These are phyloP conservation scores for Flaveria sonorensis DNA, from an alignment of 129 eudicot species.

Conservation along the genomic window DNA sequence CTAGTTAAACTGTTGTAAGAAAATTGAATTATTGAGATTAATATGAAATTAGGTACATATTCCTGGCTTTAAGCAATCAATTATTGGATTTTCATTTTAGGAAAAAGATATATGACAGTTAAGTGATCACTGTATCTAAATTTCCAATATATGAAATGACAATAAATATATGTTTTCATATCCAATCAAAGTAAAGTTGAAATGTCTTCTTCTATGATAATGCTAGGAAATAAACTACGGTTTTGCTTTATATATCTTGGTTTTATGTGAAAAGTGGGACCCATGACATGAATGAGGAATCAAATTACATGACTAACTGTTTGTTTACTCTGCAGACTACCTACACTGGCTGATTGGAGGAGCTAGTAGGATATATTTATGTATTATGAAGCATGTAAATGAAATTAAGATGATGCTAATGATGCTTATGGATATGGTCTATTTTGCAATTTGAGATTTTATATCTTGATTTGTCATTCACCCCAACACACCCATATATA, in stretches of 20 bases:
- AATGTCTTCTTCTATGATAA: constrained; percentile 6
- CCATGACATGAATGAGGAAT: constrained; percentile 7
- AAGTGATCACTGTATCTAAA: not conserved
- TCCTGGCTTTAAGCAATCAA: not conserved
- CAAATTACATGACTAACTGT: constrained; percentile 2
- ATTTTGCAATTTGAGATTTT: constrained; percentile 15
- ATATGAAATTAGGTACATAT: not conserved
- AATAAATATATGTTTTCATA: constrained; percentile 6
- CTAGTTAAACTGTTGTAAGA: too few species aligned
- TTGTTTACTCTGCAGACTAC: constrained; percentile 34
- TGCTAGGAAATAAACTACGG: not conserved
- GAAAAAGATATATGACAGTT: not conserved
- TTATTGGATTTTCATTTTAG: not conserved
- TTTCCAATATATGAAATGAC: not conserved
- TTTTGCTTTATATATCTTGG: not conserved
- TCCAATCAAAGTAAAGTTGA: not conserved
- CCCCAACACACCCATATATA: not conserved
- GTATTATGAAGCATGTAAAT: constrained; percentile 30
- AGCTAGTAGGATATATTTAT: constrained; percentile 25
- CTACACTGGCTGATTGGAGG: constrained; percentile 32
- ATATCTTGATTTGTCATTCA: constrained; percentile 21
- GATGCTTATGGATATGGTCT: constrained; percentile 24
- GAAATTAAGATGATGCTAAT: constrained; percentile 27
- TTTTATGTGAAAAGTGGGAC: constrained; percentile 8
- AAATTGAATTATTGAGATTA: not conserved